Evolutionary conservation across 306 rosid genomes (phyloP).

Genomic region (Vigna radiata): DNA sequence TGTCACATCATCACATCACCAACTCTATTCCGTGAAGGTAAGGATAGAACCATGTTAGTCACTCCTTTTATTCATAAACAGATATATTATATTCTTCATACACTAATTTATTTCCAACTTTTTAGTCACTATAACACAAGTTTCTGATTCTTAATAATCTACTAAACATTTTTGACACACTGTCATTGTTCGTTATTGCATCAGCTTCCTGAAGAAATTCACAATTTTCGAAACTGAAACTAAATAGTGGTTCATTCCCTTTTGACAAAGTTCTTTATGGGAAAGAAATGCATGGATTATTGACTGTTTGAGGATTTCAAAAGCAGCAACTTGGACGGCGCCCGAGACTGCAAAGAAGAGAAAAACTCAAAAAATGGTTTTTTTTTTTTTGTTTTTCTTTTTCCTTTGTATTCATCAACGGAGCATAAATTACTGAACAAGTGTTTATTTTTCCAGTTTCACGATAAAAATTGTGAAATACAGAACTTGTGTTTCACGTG

Average conservation of each 20-base stretch:
- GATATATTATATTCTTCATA: neutral
- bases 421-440: no score
- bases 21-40: constrained; percentile 43
- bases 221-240: constrained; percentile 15
- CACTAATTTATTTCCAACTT: neutral
- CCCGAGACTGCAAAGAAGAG: constrained; percentile 13
- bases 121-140: neutral
- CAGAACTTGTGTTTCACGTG: neutral
- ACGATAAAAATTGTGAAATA: no score
- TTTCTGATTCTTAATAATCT: neutral
- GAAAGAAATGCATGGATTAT: constrained; percentile 21
- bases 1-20: constrained; percentile 44
- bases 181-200: neutral
- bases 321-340: constrained; percentile 47
- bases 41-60: constrained; percentile 14
- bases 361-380: neutral
- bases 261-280: constrained; percentile 28
- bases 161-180: neutral
- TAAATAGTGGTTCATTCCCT: constrained; percentile 10
- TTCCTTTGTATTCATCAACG: no score
- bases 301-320: constrained; percentile 51
- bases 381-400: no score
- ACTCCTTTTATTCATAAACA: neutral
- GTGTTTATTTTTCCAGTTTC: no score
- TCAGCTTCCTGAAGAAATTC: constrained; percentile 15